These are phyloP conservation scores for Paraconiothyrium sp. DNA, from an alignment of 2,329 filamentous ascomycete species.

Conservation along the genomic window DNA sequence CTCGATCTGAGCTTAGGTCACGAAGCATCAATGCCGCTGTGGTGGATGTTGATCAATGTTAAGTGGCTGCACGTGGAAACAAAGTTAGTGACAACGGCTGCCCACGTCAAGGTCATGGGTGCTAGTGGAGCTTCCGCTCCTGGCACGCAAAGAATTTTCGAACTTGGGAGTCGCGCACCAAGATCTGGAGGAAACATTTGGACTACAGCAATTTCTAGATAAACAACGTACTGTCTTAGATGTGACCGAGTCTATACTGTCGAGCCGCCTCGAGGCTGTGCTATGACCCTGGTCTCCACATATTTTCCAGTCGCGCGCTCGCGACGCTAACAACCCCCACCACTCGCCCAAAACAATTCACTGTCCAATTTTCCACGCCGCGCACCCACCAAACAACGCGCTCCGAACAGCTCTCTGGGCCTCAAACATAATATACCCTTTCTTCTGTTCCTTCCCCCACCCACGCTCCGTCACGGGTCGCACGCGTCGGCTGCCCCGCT, in stretches of 20 bases:
- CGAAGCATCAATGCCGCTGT: too few relatives aligned
- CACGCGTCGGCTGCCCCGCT: constrained; percentile 11
- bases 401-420: constrained; percentile 1
- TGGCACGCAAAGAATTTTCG: too few relatives aligned
- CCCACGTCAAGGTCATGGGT: background rate
- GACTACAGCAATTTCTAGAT: too few relatives aligned
- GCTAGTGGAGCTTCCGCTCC: too few relatives aligned
- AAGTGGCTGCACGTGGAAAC: background rate
- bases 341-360: constrained; percentile 15
- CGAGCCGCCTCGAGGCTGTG: background rate
- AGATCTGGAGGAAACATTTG: too few relatives aligned
- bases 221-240: too few relatives aligned
- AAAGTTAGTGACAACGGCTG: background rate
- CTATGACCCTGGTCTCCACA: constrained; percentile 5
- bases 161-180: too few relatives aligned
- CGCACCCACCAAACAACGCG: constrained; percentile 2
- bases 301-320: constrained; percentile 8
- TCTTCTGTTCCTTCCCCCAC: background rate
- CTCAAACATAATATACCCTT: background rate
- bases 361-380: constrained; percentile 10
- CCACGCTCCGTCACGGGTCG: background rate
- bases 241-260: background rate
- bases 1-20: too few relatives aligned
- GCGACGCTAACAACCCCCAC: constrained; percentile 15
- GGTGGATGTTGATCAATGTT: too few relatives aligned